These are phyloP conservation scores for Lachnum nothofagi DNA, from an alignment of 2,329 filamentous ascomycete genomes.

Conservation along the genomic window DNA sequence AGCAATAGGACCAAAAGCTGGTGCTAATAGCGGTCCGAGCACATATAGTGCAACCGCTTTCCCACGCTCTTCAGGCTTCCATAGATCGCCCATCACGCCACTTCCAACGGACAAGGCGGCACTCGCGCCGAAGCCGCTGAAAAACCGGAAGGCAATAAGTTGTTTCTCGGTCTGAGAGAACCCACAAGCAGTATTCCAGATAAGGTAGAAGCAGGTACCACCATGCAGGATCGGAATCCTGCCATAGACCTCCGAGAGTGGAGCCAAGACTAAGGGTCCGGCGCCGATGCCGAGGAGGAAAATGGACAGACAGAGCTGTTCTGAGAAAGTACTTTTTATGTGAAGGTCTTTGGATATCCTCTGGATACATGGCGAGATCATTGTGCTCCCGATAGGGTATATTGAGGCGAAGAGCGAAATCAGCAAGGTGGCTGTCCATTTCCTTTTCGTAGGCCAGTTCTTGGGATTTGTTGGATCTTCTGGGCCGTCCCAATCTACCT, in stretches of 20 bases:
- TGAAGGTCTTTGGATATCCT: constrained; percentile 48
- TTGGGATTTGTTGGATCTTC: constrained; percentile 18
- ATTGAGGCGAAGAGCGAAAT: constrained; percentile 18
- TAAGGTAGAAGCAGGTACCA: too few relatives aligned
- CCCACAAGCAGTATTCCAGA: too few relatives aligned
- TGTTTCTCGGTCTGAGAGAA: too few relatives aligned
- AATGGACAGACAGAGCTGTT: constrained; percentile 34
- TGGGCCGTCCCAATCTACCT: constrained; percentile 14
- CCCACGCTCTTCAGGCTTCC: constrained; percentile 42
- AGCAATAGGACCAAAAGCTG: constrained; percentile 37
- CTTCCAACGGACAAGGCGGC: too few relatives aligned
- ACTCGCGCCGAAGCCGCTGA: too few relatives aligned
- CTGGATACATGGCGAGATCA: constrained; percentile 17
- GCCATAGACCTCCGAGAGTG: too few relatives aligned
- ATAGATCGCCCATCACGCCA: constrained; percentile 41
- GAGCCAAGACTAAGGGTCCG: too few relatives aligned
- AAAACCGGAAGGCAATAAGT: too few relatives aligned
- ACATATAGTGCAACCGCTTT: constrained; percentile 32
- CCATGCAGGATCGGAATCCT: too few relatives aligned
- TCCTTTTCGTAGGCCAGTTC: constrained; percentile 25
- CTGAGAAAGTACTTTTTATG: constrained; percentile 31
- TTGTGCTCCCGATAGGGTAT: constrained; percentile 9
- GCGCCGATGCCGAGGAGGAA: constrained; percentile 42
- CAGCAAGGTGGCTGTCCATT: constrained; percentile 44
- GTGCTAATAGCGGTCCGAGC: constrained; percentile 11